Evolutionary conservation across 2,329 filamentous ascomycete genomes (phyloP).

Genomic region (Fusarium dlaminii): DNA sequence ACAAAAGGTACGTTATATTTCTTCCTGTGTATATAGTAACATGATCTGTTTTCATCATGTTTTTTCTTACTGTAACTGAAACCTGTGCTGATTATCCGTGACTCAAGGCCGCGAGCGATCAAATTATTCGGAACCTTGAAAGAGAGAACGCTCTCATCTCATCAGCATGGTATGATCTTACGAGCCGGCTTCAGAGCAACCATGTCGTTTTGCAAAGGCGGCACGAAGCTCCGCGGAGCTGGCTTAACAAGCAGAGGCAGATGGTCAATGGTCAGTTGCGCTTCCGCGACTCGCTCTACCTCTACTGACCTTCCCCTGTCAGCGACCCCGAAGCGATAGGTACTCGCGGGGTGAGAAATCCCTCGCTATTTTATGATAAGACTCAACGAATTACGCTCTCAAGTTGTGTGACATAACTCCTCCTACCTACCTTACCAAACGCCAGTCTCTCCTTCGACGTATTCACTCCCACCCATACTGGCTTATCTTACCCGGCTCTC

Average conservation of each 20-base stretch:
- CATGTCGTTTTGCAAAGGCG: conserved; percentile 80
- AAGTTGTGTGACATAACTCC: conserved; percentile 9
- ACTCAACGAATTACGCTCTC: conserved; percentile 10
- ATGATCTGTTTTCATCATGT: neutral
- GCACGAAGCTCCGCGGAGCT: conserved; percentile 80
- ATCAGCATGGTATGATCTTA: conserved; percentile 88
- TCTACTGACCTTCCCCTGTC: conserved; percentile 53
- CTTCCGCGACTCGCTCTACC: conserved; percentile 55
- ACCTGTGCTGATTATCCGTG: conserved; percentile 18
- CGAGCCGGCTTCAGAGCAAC: conserved; percentile 81
- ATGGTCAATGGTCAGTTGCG: conserved; percentile 69
- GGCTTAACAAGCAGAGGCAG: conserved; percentile 84
- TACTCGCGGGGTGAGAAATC: conserved; percentile 48
- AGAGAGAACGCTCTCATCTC: conserved; percentile 82
- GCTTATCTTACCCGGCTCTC: conserved; percentile 5
- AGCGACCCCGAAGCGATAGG: conserved; percentile 60
- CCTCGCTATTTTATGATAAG: conserved; percentile 19
- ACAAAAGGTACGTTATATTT: conserved; percentile 59
- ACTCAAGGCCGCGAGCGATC: conserved; percentile 59
- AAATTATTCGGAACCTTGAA: conserved; percentile 73
- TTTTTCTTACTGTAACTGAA: neutral
- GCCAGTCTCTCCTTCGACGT: conserved; percentile 19
- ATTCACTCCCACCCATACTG: conserved; percentile 1
- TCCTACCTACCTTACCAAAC: neutral
- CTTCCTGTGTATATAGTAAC: conserved; percentile 1